phyloP scores from a whole-genome alignment of 73 alveolate species.

The Uronychia binucleata region DNA sequence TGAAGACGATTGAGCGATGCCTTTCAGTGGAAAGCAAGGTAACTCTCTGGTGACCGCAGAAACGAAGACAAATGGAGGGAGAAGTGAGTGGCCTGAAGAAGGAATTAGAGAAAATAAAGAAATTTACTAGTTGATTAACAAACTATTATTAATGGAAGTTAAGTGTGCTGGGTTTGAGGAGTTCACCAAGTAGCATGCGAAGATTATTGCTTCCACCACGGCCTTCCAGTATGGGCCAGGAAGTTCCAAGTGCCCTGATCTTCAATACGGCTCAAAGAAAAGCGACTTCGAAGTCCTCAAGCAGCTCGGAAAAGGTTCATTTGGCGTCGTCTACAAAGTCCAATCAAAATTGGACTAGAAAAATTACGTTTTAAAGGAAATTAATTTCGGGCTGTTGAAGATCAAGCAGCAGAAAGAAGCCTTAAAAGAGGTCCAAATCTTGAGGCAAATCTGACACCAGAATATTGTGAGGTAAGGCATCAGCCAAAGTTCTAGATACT shows the following conservation, averaged over 20 bases:
- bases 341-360: slow-evolving; percentile 3
- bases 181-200: not conserved
- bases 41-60: not conserved
- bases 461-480: slow-evolving; percentile 70
- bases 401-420: slow-evolving; percentile 89
- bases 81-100: not conserved
- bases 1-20: not conserved
- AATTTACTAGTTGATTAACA: not conserved
- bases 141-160: not conserved
- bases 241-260: not conserved
- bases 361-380: slow-evolving; percentile 89
- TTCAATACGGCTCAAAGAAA: not conserved
- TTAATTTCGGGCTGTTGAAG: slow-evolving; percentile 86
- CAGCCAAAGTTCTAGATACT: slow-evolving; percentile 65
- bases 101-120: not conserved
- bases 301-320: not conserved
- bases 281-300: not conserved
- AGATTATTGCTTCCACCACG: not conserved
- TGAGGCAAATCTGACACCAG: slow-evolving; percentile 85
- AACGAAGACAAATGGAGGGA: not conserved
- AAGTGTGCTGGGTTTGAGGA: not conserved
- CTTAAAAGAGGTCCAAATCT: slow-evolving; percentile 89
- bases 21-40: not conserved
- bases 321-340: not conserved
- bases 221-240: not conserved